Evolutionary conservation across 1,284 basidiomycete genomes (phyloP).

Genomic region (Cutaneotrichosporon cavernicola): DNA sequence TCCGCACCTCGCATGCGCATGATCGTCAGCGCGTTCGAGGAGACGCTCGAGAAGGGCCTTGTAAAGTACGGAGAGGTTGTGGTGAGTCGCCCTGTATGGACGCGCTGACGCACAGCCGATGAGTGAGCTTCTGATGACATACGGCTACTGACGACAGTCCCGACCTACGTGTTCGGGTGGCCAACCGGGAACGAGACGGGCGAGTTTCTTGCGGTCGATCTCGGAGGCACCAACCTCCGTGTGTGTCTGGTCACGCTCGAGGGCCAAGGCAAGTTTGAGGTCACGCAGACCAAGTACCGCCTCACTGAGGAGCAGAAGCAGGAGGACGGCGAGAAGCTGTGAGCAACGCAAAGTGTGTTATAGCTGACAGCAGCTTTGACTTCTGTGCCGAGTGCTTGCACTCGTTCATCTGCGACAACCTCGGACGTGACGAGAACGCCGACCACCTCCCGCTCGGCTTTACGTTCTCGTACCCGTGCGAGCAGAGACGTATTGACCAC

Average conservation of each 20-base stretch:
- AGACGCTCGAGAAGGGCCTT: conserved; percentile 82
- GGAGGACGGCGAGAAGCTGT: conserved; percentile 84
- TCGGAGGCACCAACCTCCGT: conserved; percentile 95
- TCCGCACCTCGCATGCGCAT: conserved; percentile 93
- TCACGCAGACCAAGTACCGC: conserved; percentile 96
- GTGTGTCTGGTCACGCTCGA: conserved; percentile 93
- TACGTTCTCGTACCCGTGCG: conserved; percentile 95
- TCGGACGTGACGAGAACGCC: conserved; percentile 64
- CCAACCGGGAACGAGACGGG: conserved; percentile 86
- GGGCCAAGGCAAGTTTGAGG: conserved; percentile 92
- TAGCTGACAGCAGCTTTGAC: conserved; percentile 63
- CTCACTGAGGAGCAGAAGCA: conserved; percentile 98
- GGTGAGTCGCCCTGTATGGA: conserved; percentile 60
- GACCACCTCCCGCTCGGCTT: conserved; percentile 83
- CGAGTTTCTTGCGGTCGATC: conserved; percentile 88
- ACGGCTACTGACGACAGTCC: conserved; percentile 63
- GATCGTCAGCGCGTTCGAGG: conserved; percentile 95
- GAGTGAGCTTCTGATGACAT: conserved; percentile 16
- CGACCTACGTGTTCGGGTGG: conserved; percentile 97
- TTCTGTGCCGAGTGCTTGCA: conserved; percentile 94
- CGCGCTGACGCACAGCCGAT: conserved; percentile 26
- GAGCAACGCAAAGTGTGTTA: conserved; percentile 16
- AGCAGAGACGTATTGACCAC: conserved; percentile 91
- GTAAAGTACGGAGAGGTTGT: conserved; percentile 81
- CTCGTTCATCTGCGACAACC: conserved; percentile 73